phyloP scores from a whole-genome alignment of 2,329 filamentous ascomycete genomes.

The Fusarium palustre region DNA sequence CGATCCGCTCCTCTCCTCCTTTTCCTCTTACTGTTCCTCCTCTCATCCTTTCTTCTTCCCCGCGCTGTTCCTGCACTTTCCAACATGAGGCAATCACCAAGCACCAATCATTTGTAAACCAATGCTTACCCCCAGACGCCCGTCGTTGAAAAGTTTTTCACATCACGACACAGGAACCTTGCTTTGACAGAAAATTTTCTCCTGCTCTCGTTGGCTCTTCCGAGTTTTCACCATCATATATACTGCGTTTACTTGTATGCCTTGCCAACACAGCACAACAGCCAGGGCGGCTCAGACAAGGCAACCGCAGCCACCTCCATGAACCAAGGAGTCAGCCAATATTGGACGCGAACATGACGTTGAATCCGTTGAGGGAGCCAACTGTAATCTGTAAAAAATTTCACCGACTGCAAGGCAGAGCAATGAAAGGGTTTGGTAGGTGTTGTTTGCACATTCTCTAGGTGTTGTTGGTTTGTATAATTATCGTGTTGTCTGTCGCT shows the following conservation, averaged over 20 bases:
- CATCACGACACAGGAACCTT: conserved; percentile 19
- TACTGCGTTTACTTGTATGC: conserved; percentile 7
- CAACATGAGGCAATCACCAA: conserved; percentile 18
- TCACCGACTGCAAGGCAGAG: conserved; percentile 1
- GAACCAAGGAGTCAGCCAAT: conserved; percentile 2
- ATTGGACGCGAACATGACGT: conserved; percentile 16
- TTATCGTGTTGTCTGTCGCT: neutral
- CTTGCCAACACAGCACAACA: conserved; percentile 32
- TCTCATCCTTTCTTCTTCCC: neutral
- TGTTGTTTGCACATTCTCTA: conserved; percentile 3
- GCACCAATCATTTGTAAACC: conserved; percentile 30
- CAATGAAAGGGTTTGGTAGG: neutral
- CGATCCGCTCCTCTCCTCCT: conserved; percentile 33
- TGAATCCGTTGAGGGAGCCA: conserved; percentile 28
- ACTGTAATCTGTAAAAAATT: conserved; percentile 39
- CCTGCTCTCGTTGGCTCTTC: conserved; percentile 10
- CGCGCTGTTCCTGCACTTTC: conserved; percentile 28
- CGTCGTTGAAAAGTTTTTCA: conserved; percentile 35
- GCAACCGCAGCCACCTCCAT: conserved; percentile 27
- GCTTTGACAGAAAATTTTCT: neutral
- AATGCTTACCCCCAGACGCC: conserved; percentile 38
- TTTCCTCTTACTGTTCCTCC: neutral
- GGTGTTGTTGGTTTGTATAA: conserved; percentile 24
- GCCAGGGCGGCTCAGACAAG: conserved; percentile 27
- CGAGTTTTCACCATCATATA: conserved; percentile 8